Evolutionary conservation across 2,329 filamentous ascomycete genomes (phyloP).

Genomic region (Neocatenulostroma microsporum): DNA sequence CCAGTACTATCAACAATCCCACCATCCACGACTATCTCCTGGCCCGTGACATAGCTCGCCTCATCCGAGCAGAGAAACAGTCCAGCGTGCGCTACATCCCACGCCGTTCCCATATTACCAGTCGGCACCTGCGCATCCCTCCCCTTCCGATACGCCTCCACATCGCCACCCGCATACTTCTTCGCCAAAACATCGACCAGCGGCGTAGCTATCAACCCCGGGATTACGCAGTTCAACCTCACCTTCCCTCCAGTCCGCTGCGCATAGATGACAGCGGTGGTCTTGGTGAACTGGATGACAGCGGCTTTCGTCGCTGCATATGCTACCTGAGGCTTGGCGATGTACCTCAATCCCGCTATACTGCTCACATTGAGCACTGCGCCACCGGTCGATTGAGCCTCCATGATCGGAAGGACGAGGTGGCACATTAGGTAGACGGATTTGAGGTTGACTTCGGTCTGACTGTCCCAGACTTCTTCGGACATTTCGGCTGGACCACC

Average conservation of each 20-base stretch:
- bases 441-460: slow-evolving; percentile 51
- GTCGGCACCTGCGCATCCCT: slow-evolving; percentile 52
- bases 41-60: slow-evolving; percentile 54
- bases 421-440: slow-evolving; percentile 49
- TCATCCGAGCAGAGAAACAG: slow-evolving; percentile 53
- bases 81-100: slow-evolving; percentile 52
- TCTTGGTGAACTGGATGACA: slow-evolving; percentile 68
- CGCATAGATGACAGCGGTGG: slow-evolving; percentile 58
- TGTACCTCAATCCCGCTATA: slow-evolving; percentile 48
- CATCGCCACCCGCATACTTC: slow-evolving; percentile 39
- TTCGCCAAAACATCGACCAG: slow-evolving; percentile 41
- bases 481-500: slow-evolving; percentile 41
- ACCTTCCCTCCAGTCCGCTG: slow-evolving; percentile 32
- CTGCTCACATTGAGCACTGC: slow-evolving; percentile 33
- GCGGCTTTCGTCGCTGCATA: slow-evolving; percentile 68
- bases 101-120: slow-evolving; percentile 52
- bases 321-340: slow-evolving; percentile 46
- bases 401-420: slow-evolving; percentile 49
- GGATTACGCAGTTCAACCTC: slow-evolving; percentile 49
- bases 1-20: slow-evolving; percentile 10
- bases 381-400: slow-evolving; percentile 37
- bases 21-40: slow-evolving; percentile 37
- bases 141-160: slow-evolving; percentile 45
- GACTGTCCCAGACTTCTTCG: slow-evolving; percentile 46
- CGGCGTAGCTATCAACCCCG: slow-evolving; percentile 51